Conservation (phyloP, 1,284 basidiomycete species). For the Erythrobasidium hasegawianum region DNA sequence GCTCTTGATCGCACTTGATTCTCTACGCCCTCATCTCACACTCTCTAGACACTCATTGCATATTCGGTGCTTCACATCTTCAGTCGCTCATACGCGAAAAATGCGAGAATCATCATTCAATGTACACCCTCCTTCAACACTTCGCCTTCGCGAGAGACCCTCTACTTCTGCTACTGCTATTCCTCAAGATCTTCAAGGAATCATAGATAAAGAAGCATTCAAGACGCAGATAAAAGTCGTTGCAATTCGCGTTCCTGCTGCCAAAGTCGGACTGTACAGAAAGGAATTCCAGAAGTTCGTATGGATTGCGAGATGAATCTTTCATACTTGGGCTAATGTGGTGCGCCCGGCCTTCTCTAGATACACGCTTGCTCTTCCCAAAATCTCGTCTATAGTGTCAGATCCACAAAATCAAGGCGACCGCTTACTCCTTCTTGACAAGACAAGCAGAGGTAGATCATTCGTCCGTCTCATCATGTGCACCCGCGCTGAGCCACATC, state of each 20-base stretch:
- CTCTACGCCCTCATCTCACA: no score
- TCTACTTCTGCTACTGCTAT: no score
- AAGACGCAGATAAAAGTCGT: conserved; percentile 13
- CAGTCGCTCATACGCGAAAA: neutral
- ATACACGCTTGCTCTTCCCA: conserved; percentile 5
- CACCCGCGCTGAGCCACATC: no score
- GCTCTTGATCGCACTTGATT: no score
- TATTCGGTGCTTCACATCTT: neutral
- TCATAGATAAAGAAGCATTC: conserved; percentile 20
- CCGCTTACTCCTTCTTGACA: conserved; percentile 26
- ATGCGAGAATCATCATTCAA: conserved; percentile 1
- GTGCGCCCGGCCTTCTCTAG: no score
- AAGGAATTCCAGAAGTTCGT: conserved; percentile 17
- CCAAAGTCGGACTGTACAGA: conserved; percentile 11
- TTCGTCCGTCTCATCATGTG: no score
- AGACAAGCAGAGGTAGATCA: conserved; percentile 14
- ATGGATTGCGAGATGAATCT: no score
- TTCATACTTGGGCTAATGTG: no score
- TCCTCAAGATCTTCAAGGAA: no score
- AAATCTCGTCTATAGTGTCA: conserved; percentile 11
- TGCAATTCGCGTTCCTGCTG: conserved; percentile 11
- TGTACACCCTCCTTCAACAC: conserved; percentile 10
- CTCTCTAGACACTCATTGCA: neutral
- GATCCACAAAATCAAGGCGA: neutral
- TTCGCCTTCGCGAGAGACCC: conserved; percentile 6